These are phyloP conservation scores for Leccinum pallidistipes DNA, from an alignment of 1,284 basidiomycete genomes.

Conservation along the genomic window DNA sequence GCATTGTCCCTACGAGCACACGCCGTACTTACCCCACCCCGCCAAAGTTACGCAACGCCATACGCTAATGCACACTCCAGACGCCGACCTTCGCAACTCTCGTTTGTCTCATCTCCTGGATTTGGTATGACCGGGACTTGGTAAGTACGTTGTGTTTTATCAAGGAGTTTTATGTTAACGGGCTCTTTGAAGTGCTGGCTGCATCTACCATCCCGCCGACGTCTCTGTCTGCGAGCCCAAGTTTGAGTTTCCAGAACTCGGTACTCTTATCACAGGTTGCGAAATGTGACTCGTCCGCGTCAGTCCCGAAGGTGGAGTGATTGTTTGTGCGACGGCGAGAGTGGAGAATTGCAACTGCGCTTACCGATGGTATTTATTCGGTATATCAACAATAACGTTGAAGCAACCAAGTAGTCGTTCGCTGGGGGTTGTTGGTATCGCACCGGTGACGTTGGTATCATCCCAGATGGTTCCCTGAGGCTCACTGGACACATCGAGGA, in stretches of 20 bases:
- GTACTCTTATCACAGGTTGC: slow-evolving; percentile 18
- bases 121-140: slow-evolving; percentile 46
- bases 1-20: no score
- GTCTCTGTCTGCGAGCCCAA: slow-evolving; percentile 11
- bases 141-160: slow-evolving; percentile 4
- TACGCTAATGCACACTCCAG: no score
- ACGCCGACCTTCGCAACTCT: slow-evolving; percentile 9
- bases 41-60: no score
- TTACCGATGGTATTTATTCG: slow-evolving; percentile 38
- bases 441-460: slow-evolving; percentile 40
- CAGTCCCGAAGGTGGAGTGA: slow-evolving; percentile 25
- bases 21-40: no score
- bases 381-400: slow-evolving; percentile 38
- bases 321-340: slow-evolving; percentile 25
- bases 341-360: slow-evolving; percentile 37
- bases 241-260: slow-evolving; percentile 26
- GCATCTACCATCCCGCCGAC: slow-evolving; percentile 29
- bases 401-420: slow-evolving; percentile 35
- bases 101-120: slow-evolving; percentile 35
- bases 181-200: slow-evolving; percentile 30
- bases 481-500: slow-evolving; percentile 43
- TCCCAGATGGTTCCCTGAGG: slow-evolving; percentile 34
- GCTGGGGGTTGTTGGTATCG: slow-evolving; percentile 42
- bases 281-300: slow-evolving; percentile 29
- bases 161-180: not conserved